Evolutionary conservation across 805 yeast genomes (phyloP), one percentile per base, ranked within the genome.

Genomic region (Lachancea fermentati): DNA sequence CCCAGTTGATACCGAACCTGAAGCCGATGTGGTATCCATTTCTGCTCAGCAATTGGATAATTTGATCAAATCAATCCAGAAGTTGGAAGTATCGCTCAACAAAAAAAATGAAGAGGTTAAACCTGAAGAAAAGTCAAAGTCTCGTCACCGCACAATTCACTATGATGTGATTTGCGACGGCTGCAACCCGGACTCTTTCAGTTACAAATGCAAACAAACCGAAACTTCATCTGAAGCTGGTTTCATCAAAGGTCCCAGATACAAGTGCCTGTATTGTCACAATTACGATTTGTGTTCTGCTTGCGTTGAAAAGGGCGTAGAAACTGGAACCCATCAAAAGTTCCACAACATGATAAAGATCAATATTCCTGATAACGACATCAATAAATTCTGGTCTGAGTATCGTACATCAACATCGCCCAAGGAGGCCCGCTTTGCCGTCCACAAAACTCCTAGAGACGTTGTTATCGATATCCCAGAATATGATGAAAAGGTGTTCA

Each of bases 281-380:
- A 71, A 76, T 48, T 73, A 61, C 54, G 79, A 75, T 54, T 57
- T 72, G 41, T 75, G 81, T 54, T 58, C 60, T 15, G 19, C 35
- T 1, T 67, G 72, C 43, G 57, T 55, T 41, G 41, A 34, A 3
- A 36, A 35, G n/a, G 52, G 51, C 3, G 37, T 36, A 11, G 48
- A 42, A 19, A 50, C 41, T 9, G 41, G 34, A 7, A 34, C 47
- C 19, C 59, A 54, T 31, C 47, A 44, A 38, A 30, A 32, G 16
- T 38, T 29, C 22, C 59, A 54, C 36, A 48, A 49, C 24, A 46
- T 49, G 48, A 35, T 50, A 9, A 49, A 50, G 31, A 41, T 51
- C 13, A 47, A 47, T 7, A 31, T 42, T 3, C 55, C 55, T 3
- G 44, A 43, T 28, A 26, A 28, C 19, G 32, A 39, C 25, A 28